These are phyloP conservation scores for Trichosporon inkin DNA, from an alignment of 1,284 basidiomycete genomes.

Conservation along the genomic window DNA sequence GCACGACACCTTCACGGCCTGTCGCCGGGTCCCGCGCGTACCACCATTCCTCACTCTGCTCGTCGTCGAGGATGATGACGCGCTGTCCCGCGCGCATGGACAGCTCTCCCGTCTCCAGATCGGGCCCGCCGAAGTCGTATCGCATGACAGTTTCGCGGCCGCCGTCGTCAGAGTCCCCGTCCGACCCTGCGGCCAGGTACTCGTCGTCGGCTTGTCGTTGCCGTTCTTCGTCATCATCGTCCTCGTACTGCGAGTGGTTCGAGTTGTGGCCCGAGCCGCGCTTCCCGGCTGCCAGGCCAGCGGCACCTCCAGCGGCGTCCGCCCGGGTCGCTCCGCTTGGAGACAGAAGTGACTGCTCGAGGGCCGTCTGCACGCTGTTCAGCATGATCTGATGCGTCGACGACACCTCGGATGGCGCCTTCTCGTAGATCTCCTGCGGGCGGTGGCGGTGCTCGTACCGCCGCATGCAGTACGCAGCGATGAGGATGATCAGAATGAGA, in stretches of 20 bases:
- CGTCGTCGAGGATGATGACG: conserved; percentile 42
- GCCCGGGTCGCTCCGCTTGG: conserved; percentile 9
- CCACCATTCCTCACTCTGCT: conserved; percentile 69
- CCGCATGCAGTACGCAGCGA: conserved; percentile 58
- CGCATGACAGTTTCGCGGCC: conserved; percentile 46
- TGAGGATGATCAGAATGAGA: conserved; percentile 81
- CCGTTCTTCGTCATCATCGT: conserved; percentile 30
- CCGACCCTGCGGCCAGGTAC: conserved; percentile 29
- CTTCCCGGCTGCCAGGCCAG: conserved; percentile 13
- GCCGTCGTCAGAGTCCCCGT: conserved; percentile 32
- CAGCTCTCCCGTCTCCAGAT: conserved; percentile 45
- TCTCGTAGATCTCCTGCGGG: conserved; percentile 54
- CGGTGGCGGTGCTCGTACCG: conserved; percentile 55
- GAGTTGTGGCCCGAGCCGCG: not conserved
- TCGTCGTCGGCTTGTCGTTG: conserved; percentile 39
- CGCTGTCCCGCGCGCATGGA: conserved; percentile 43
- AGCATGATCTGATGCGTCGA: conserved; percentile 66
- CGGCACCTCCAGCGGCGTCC: conserved; percentile 43
- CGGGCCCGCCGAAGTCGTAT: conserved; percentile 44
- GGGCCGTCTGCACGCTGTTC: conserved; percentile 83
- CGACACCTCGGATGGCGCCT: conserved; percentile 61
- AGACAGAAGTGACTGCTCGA: conserved; percentile 42
- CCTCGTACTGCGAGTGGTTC: not conserved
- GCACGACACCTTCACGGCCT: conserved; percentile 79
- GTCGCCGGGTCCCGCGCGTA: conserved; percentile 73